Conservation (phyloP, 176 grass and related monocot genomes). For the Aechmea fasciata region DNA sequence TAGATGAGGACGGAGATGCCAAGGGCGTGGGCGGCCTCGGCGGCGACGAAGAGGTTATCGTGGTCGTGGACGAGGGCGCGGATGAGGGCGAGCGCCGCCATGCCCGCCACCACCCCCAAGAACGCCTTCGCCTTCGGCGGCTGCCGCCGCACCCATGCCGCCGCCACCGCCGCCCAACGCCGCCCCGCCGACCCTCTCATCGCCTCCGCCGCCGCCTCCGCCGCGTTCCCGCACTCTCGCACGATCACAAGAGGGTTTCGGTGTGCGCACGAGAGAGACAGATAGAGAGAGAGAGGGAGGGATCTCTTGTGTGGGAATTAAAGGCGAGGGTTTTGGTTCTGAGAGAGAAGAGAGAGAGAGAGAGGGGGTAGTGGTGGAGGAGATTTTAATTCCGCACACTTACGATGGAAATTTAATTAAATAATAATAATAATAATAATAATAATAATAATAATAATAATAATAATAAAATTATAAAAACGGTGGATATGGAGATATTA, state of each 20-base stretch:
- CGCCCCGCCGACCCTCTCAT: background rate
- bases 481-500: no score
- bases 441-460: no score
- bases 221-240: conserved; percentile 19
- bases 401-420: no score
- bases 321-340: no score
- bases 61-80: conserved; percentile 96
- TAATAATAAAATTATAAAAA: no score
- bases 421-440: no score
- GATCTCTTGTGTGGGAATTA: background rate
- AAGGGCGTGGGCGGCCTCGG: conserved; percentile 85
- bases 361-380: background rate
- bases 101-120: conserved; percentile 70
- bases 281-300: background rate
- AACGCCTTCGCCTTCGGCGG: conserved; percentile 96
- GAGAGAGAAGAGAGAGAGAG: background rate
- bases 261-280: background rate
- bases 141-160: conserved; percentile 72
- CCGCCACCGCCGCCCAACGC: conserved; percentile 58
- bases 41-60: conserved; percentile 88
- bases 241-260: background rate
- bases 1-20: conserved; percentile 86
- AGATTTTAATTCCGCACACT: no score
- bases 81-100: conserved; percentile 86
- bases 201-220: background rate